A percentile compares a stretch with the other conserved stretches of the same genome.
Conservation (phyloP, 257 asterid species). For the Plantago ovata region DNA sequence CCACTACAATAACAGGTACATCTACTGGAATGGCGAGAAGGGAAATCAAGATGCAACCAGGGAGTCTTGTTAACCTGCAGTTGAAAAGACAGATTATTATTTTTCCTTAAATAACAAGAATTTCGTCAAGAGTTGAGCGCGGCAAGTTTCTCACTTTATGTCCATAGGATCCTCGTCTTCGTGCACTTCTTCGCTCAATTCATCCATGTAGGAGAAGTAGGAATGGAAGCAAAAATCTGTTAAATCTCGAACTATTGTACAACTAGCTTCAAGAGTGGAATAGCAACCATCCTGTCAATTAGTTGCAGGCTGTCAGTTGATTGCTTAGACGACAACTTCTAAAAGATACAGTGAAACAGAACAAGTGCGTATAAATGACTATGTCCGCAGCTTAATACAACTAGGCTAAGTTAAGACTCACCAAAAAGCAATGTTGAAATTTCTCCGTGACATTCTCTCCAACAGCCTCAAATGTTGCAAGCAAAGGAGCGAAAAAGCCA, state of each 20-base stretch:
- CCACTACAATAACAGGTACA: conserved; percentile 55
- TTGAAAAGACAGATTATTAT: not conserved
- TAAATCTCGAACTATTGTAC: conserved; percentile 68
- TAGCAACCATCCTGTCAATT: conserved; percentile 69
- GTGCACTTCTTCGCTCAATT: conserved; percentile 51
- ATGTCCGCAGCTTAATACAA: no score
- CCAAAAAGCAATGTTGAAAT: conserved; percentile 63
- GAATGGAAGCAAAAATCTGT: conserved; percentile 93
- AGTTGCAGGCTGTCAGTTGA: conserved; percentile 17
- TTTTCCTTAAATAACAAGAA: not conserved
- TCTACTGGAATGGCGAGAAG: conserved; percentile 55
- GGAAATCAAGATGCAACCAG: conserved; percentile 62
- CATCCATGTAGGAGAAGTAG: conserved; percentile 90
- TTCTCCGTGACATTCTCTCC: conserved; percentile 54
- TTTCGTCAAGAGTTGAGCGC: not conserved
- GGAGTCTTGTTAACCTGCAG: conserved; percentile 57
- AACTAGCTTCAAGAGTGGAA: conserved; percentile 62
- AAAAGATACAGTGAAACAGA: not conserved
- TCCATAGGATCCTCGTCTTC: conserved; percentile 64
- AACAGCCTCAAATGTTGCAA: conserved; percentile 86
- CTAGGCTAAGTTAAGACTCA: conserved; percentile 27
- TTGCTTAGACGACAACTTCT: not conserved
- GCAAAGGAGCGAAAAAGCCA: conserved; percentile 74
- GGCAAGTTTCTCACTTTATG: conserved; percentile 47
- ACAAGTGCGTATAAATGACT: no score